These are phyloP conservation scores for Hypericum perforatum DNA, from an alignment of 345 rosid genomes.

Conservation along the genomic window DNA sequence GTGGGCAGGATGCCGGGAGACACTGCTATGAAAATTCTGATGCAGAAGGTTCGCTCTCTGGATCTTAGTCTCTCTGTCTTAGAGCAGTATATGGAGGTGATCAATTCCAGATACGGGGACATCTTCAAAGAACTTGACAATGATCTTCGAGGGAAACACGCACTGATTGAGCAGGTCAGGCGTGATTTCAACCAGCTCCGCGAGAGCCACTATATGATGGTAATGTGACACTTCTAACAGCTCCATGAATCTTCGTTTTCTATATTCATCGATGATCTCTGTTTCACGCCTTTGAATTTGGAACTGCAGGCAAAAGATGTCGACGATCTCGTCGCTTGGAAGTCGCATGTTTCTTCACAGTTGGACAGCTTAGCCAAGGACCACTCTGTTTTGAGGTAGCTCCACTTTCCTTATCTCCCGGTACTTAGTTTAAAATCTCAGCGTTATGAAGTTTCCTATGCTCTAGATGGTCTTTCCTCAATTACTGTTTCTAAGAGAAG, in stretches of 20 bases:
- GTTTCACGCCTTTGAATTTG: not conserved
- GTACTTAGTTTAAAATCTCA: too few relatives aligned
- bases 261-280: not conserved
- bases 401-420: not conserved
- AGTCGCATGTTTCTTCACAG: conserved; percentile 37
- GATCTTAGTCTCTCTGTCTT: conserved; percentile 73
- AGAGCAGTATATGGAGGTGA: conserved; percentile 79
- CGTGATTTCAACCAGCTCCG: conserved; percentile 39
- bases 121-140: conserved; percentile 65
- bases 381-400: conserved; percentile 51
- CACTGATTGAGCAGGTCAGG: conserved; percentile 35
- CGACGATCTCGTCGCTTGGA: conserved; percentile 63
- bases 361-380: conserved; percentile 37
- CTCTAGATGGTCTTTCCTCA: too few relatives aligned
- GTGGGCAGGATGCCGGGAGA: conserved; percentile 93
- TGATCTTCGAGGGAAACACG: conserved; percentile 50
- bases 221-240: conserved; percentile 23
- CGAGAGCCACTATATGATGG: conserved; percentile 40
- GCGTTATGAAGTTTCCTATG: too few relatives aligned
- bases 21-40: conserved; percentile 73
- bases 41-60: conserved; percentile 84
- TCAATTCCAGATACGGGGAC: conserved; percentile 56
- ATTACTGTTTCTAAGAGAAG: too few relatives aligned
- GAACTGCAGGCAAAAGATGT: conserved; percentile 54
- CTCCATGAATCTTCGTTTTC: not conserved